Percentiles rank a stretch among this genome's conserved stretches.
phyloP scores from a whole-genome alignment of 2,329 filamentous ascomycete genomes.

The Cordyceps cateniannulata region DNA sequence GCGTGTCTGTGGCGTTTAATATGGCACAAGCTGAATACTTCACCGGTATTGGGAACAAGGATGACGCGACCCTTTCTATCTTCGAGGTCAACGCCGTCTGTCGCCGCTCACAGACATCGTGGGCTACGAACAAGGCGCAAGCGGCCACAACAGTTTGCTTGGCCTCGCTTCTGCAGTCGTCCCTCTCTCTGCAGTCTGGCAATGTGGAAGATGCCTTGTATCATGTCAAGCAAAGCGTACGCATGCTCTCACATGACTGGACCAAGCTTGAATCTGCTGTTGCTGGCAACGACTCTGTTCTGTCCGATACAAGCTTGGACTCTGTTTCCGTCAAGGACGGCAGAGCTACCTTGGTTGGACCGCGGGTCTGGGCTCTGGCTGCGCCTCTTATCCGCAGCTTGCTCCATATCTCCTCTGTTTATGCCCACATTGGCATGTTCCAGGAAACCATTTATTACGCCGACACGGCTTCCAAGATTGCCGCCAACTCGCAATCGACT shows the following conservation, averaged over 20 bases:
- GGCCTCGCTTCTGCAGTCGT: constrained; percentile 52
- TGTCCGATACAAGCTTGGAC: constrained; percentile 24
- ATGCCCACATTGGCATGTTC: constrained; percentile 77
- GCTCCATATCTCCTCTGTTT: constrained; percentile 68
- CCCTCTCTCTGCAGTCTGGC: constrained; percentile 57
- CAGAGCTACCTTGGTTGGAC: constrained; percentile 26
- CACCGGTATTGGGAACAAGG: constrained; percentile 57
- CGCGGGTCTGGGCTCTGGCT: constrained; percentile 75
- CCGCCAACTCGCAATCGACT: constrained; percentile 58
- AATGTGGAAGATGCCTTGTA: constrained; percentile 51
- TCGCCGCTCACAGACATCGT: constrained; percentile 23
- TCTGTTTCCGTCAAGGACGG: constrained; percentile 20
- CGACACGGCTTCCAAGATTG: constrained; percentile 75
- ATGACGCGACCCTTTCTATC: constrained; percentile 45
- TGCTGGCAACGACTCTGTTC: constrained; percentile 22
- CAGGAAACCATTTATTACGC: constrained; percentile 84
- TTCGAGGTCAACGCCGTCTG: constrained; percentile 29
- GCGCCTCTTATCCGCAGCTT: constrained; percentile 66
- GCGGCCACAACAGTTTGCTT: constrained; percentile 25
- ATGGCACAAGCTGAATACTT: constrained; percentile 70
- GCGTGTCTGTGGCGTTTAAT: constrained; percentile 42
- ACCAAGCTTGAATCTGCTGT: constrained; percentile 36
- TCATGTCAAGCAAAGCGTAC: constrained; percentile 51
- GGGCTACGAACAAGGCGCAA: constrained; percentile 29
- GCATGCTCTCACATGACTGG: constrained; percentile 51